Evolutionary conservation across 768 basidiomycete genomes (phyloP).

Genomic region (Neoboletus subvelutipes): DNA sequence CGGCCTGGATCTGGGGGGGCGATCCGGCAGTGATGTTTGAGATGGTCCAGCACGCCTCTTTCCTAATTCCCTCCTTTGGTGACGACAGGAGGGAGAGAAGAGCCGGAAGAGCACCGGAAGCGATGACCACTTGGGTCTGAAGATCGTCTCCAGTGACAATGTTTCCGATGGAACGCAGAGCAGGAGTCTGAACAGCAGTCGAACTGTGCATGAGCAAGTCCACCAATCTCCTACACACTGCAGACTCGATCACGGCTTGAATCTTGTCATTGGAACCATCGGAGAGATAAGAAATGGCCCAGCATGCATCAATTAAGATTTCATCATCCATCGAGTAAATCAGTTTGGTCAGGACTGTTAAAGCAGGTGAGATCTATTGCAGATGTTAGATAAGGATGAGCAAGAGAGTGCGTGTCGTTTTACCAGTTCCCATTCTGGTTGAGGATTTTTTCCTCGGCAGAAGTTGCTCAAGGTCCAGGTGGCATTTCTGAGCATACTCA

Average conservation of each 20-base stretch:
- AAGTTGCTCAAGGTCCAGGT: constrained; percentile 99
- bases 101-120: constrained; percentile 94
- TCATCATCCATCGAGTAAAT: constrained; percentile 99
- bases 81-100: constrained; percentile 91
- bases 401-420: constrained; percentile 29
- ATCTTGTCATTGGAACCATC: constrained; percentile 99
- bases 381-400: constrained; percentile 15
- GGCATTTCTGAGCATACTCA: constrained; percentile 97
- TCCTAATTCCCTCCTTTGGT: constrained; percentile 97
- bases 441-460: constrained; percentile 96
- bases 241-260: constrained; percentile 98
- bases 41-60: constrained; percentile 99
- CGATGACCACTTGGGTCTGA: constrained; percentile 98
- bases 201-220: constrained; percentile 95
- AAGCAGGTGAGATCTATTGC: constrained; percentile 88
- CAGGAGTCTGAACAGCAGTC: constrained; percentile 96
- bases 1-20: constrained; percentile 93
- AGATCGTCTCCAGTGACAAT: constrained; percentile 99
- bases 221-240: constrained; percentile 95
- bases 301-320: constrained; percentile 98
- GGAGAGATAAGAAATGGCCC: constrained; percentile 99
- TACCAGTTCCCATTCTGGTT: constrained; percentile 97
- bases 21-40: constrained; percentile 98
- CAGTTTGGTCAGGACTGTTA: constrained; percentile 95
- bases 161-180: constrained; percentile 97